Conservation (phyloP, 768 basidiomycete genomes). For the Hemileccinum rubropunctum region DNA sequence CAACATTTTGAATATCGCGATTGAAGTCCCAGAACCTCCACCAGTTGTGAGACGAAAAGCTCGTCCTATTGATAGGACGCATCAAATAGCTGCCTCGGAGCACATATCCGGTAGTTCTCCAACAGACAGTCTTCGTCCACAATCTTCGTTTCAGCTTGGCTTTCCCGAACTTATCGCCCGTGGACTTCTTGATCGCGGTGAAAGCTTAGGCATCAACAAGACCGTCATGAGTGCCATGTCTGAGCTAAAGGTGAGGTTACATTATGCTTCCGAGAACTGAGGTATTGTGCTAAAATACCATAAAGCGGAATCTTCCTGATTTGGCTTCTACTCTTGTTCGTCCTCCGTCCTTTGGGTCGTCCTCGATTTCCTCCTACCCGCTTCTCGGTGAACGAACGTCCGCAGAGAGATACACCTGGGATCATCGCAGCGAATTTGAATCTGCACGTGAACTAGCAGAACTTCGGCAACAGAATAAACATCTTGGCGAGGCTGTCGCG, state of each 20-base stretch:
- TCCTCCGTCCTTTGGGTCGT: constrained; percentile 38
- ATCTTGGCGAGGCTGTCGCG: constrained; percentile 63
- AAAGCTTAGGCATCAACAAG: constrained; percentile 82
- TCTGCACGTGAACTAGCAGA: constrained; percentile 61
- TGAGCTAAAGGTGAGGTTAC: constrained; percentile 62
- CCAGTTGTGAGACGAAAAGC: constrained; percentile 36
- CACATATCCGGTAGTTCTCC: constrained; percentile 18
- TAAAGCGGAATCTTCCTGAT: constrained; percentile 83
- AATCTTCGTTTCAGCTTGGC: constrained; percentile 45
- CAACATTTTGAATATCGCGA: constrained; percentile 68
- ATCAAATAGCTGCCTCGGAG: constrained; percentile 23
- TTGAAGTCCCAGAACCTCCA: constrained; percentile 56
- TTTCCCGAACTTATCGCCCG: constrained; percentile 72
- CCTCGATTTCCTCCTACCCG: constrained; percentile 53
- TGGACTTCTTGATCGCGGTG: constrained; percentile 70
- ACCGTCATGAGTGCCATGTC: constrained; percentile 78
- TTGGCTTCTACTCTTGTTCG: constrained; percentile 66
- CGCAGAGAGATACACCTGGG: constrained; percentile 66
- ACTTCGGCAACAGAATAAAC: constrained; percentile 55
- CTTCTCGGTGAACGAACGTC: constrained; percentile 56
- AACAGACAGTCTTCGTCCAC: constrained; percentile 38
- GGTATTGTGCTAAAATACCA: constrained; percentile 8
- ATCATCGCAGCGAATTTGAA: constrained; percentile 65
- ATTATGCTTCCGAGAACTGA: not conserved
- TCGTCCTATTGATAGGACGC: constrained; percentile 32